Conservation (phyloP, 1,139 yeast genomes). For the Blastobotrys capitulatus region DNA sequence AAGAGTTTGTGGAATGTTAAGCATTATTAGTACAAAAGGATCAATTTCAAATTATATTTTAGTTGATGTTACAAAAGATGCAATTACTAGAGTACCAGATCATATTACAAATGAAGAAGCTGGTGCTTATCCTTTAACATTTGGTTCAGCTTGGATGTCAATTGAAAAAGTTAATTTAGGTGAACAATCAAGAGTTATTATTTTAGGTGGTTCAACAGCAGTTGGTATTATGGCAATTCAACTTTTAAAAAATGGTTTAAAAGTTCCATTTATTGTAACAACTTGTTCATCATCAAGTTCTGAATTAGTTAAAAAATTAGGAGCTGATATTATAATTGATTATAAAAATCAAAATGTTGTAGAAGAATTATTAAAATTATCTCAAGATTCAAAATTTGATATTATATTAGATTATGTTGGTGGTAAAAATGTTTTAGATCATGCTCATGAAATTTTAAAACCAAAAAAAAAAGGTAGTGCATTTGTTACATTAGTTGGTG, state of each 20-base stretch:
- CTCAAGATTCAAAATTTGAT: conserved; percentile 33
- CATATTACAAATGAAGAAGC: conserved; percentile 49
- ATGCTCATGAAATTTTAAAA: neutral
- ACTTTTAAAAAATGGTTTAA: conserved; percentile 44
- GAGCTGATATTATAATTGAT: conserved; percentile 50
- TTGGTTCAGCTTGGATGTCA: conserved; percentile 52
- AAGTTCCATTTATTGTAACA: conserved; percentile 43
- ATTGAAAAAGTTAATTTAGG: conserved; percentile 31
- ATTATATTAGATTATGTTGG: conserved; percentile 48
- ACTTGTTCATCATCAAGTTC: conserved; percentile 41
- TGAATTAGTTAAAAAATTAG: conserved; percentile 41
- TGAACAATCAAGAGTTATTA: conserved; percentile 39
- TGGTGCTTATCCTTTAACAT: conserved; percentile 51
- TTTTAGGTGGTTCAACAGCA: conserved; percentile 70
- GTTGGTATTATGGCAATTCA: conserved; percentile 61
- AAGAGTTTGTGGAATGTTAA: conserved; percentile 52
- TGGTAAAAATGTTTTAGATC: conserved; percentile 34
- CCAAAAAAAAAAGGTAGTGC: conserved; percentile 33
- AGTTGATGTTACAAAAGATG: conserved; percentile 39
- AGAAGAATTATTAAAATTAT: conserved; percentile 31
- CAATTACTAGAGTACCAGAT: conserved; percentile 44
- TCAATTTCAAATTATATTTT: conserved; percentile 48
- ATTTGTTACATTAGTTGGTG: conserved; percentile 50
- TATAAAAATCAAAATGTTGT: conserved; percentile 38
- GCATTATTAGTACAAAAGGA: conserved; percentile 44